phyloP scores from a whole-genome alignment of 2,329 filamentous ascomycete species.

The Fusarium sp. region DNA sequence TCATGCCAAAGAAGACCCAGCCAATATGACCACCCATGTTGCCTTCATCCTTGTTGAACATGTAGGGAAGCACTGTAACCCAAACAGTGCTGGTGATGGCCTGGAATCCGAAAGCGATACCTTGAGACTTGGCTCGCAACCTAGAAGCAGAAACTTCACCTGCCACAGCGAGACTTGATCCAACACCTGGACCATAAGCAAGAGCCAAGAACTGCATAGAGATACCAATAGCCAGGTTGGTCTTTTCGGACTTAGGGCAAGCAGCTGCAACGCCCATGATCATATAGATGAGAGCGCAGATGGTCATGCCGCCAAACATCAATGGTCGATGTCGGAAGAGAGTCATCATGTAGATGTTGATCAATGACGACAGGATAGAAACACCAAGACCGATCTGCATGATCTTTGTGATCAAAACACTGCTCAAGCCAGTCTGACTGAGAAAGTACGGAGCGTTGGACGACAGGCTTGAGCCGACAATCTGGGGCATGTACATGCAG shows the following conservation, averaged over 20 bases:
- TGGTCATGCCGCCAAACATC: conserved; percentile 8
- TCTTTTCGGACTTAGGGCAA: conserved; percentile 1
- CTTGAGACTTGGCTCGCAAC: conserved; percentile 2
- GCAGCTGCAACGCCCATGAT: conserved; percentile 2
- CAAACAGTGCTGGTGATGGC: background rate
- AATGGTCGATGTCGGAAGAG: conserved; percentile 9
- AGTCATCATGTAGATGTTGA: conserved; percentile 21
- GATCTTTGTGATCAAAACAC: background rate
- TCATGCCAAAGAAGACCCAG: conserved; percentile 8
- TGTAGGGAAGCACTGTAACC: conserved; percentile 2
- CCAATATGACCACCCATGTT: conserved; percentile 11
- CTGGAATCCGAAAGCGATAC: conserved; percentile 5
- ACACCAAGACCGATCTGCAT: conserved; percentile 12
- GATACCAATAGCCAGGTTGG: background rate
- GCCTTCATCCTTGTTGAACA: conserved; percentile 12
- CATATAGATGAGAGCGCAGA: conserved; percentile 9
- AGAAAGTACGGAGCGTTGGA: conserved; percentile 14
- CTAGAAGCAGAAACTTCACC: conserved; percentile 11
- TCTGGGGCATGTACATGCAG: conserved; percentile 23
- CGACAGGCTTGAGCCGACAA: background rate
- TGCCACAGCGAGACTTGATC: conserved; percentile 5
- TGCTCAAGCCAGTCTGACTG: background rate
- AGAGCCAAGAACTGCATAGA: background rate
- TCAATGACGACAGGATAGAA: background rate
- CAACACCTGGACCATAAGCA: background rate